Conservation (phyloP, 225 moss, liverwort and hornwort species). For the Polytrichum commune region DNA sequence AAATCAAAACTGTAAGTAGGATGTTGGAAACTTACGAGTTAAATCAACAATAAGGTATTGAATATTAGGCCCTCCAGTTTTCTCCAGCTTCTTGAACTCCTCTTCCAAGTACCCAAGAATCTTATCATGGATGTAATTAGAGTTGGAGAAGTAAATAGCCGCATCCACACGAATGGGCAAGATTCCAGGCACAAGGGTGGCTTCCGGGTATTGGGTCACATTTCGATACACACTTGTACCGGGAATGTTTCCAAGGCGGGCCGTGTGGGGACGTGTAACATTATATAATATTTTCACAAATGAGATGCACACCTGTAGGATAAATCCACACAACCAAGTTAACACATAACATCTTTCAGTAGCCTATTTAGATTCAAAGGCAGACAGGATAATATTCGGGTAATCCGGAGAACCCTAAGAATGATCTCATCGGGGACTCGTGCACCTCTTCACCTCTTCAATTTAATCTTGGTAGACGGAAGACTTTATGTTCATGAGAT, state of each 20-base stretch:
- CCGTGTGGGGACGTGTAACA: slow-evolving; percentile 83
- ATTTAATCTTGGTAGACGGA: no score
- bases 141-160: slow-evolving; percentile 85
- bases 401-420: no score
- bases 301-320: slow-evolving; percentile 48
- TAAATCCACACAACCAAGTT: neutral
- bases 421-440: no score
- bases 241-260: slow-evolving; percentile 64
- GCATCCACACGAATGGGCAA: slow-evolving; percentile 69
- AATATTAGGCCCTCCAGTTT: slow-evolving; percentile 15
- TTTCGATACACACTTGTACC: slow-evolving; percentile 75
- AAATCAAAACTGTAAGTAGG: neutral
- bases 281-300: slow-evolving; percentile 70
- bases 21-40: slow-evolving; percentile 35
- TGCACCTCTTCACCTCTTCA: no score
- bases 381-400: neutral
- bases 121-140: slow-evolving; percentile 74
- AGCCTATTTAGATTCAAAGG: neutral
- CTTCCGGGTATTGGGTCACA: slow-evolving; percentile 60
- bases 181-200: slow-evolving; percentile 47
- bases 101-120: slow-evolving; percentile 39
- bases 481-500: no score
- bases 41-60: slow-evolving; percentile 57
- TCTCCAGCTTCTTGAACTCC: neutral
- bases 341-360: neutral